These are phyloP conservation scores for Lumnitzera littorea DNA, from an alignment of 345 rosid species.

Conservation along the genomic window DNA sequence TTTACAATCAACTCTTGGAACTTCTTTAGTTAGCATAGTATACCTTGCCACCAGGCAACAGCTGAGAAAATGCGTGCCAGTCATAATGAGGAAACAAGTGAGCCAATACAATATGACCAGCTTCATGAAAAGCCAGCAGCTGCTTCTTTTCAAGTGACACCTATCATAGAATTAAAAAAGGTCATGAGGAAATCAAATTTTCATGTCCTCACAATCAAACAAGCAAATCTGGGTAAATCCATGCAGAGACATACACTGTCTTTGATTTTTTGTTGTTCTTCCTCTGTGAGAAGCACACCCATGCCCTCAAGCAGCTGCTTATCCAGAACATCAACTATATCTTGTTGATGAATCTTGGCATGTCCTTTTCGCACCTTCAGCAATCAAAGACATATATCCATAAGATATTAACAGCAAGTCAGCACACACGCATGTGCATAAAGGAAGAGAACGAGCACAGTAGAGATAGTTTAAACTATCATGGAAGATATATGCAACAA, in stretches of 20 bases:
- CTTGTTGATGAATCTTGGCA: conserved; percentile 73
- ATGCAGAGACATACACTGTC: conserved; percentile 51
- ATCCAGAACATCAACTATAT: conserved; percentile 82
- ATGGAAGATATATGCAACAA: no score
- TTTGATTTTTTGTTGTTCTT: conserved; percentile 90
- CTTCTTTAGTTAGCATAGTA: conserved; percentile 5
- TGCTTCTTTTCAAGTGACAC: conserved; percentile 82
- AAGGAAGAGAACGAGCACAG: no score
- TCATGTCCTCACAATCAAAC: not conserved
- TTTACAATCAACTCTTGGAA: not conserved
- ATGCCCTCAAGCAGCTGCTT: conserved; percentile 97
- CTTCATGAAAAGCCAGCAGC: conserved; percentile 91
- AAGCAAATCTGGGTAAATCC: not conserved
- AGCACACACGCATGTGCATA: not conserved
- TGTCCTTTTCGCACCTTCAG: conserved; percentile 87
- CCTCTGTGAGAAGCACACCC: conserved; percentile 96
- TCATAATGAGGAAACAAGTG: conserved; percentile 95
- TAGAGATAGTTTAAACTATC: no score
- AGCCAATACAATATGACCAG: conserved; percentile 87
- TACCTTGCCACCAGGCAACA: conserved; percentile 97
- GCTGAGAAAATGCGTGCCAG: conserved; percentile 99
- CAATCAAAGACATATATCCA: conserved; percentile 7
- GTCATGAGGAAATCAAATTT: conserved; percentile 1
- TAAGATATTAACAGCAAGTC: conserved; percentile 5
- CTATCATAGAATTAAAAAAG: conserved; percentile 26